Percentiles rank a stretch among this genome's conserved stretches.
phyloP scores from a whole-genome alignment of 345 rosid genomes.

The Pelargonium nanum region DNA sequence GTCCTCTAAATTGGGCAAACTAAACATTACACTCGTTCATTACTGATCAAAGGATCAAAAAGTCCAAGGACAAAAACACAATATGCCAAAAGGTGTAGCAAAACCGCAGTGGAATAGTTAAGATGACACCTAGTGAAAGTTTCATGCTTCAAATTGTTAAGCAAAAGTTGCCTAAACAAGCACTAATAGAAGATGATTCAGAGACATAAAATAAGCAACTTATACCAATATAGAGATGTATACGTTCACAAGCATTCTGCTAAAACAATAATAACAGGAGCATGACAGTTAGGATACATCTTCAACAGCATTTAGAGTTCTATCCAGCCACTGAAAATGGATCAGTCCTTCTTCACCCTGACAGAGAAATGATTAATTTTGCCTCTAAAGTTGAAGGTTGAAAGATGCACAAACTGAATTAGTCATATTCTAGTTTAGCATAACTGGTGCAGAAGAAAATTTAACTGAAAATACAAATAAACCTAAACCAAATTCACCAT shows the following conservation, averaged over 20 bases:
- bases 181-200: neutral
- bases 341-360: conserved; percentile 86
- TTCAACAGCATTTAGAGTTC: conserved; percentile 49
- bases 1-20: no score
- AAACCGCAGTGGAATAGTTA: no score
- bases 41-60: no score
- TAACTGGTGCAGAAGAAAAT: neutral
- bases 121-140: no score
- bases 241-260: neutral
- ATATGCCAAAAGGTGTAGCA: no score
- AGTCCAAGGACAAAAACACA: no score
- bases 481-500: conserved; percentile 3
- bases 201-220: neutral
- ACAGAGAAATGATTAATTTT: neutral
- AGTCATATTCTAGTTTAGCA: neutral
- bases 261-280: neutral
- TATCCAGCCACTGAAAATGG: conserved; percentile 97
- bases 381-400: neutral
- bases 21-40: no score
- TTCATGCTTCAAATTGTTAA: no score
- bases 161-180: no score
- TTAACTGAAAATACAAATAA: neutral
- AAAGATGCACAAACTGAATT: neutral
- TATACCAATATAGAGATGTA: neutral
- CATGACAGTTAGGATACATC: conserved; percentile 56